phyloP scores from a whole-genome alignment of 768 basidiomycete species.

The Rhodotorula paludigena region DNA sequence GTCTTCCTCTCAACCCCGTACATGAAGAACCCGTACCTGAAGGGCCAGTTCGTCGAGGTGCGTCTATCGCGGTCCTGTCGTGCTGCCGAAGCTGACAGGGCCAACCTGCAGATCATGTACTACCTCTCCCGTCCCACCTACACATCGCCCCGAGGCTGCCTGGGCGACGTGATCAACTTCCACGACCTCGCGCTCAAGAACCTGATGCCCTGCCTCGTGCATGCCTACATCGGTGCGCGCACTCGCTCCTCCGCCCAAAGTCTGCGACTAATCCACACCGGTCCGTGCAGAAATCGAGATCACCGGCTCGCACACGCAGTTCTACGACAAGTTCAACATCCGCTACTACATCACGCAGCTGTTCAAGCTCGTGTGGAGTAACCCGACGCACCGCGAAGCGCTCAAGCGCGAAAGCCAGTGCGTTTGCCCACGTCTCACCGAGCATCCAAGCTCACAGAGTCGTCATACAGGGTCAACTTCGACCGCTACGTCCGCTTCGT shows the following conservation, averaged over 20 bases:
- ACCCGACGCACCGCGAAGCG: conserved; percentile 78
- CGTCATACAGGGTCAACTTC: conserved; percentile 57
- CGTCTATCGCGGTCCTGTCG: conserved; percentile 35
- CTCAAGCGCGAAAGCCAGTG: conserved; percentile 74
- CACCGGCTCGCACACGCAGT: conserved; percentile 95
- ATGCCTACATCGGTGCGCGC: conserved; percentile 82
- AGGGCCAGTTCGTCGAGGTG: conserved; percentile 91
- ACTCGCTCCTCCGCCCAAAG: background rate
- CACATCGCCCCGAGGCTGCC: conserved; percentile 62
- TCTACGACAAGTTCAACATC: conserved; percentile 83
- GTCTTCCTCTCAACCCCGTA: conserved; percentile 95
- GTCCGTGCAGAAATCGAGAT: conserved; percentile 76
- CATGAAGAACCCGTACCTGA: conserved; percentile 97
- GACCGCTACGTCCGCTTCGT: conserved; percentile 93
- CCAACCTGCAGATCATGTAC: conserved; percentile 59
- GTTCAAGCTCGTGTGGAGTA: conserved; percentile 85
- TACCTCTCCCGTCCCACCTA: conserved; percentile 62
- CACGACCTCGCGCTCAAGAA: conserved; percentile 80
- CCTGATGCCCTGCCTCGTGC: conserved; percentile 82
- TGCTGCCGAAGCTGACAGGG: background rate
- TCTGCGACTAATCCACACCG: background rate
- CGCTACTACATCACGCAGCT: conserved; percentile 63
- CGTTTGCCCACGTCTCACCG: conserved; percentile 41
- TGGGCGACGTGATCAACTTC: conserved; percentile 75
- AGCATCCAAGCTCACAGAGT: background rate